These are phyloP conservation scores for Penicillium silybi DNA, from an alignment of 495 filamentous ascomycete species.

Conservation along the genomic window DNA sequence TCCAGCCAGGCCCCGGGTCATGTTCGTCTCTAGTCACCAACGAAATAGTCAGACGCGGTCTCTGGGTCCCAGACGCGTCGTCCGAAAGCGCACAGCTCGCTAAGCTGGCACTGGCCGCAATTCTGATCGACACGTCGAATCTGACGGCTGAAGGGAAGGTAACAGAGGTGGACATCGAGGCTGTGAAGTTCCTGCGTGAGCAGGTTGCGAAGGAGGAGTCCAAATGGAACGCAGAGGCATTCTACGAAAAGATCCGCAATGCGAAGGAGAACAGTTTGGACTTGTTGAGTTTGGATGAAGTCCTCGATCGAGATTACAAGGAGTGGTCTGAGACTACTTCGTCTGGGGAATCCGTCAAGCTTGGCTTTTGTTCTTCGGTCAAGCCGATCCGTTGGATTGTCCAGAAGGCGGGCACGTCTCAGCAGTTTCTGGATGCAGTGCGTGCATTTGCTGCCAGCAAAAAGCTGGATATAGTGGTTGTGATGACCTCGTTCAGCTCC, in stretches of 20 bases:
- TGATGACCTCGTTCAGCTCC: conserved; percentile 71
- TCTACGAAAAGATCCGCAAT: conserved; percentile 58
- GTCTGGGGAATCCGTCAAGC: conserved; percentile 30
- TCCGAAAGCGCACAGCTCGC: conserved; percentile 56
- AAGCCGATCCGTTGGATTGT: conserved; percentile 62
- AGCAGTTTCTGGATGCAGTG: conserved; percentile 47
- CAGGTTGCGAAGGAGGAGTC: conserved; percentile 35
- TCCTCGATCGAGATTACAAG: conserved; percentile 91
- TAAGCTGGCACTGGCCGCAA: conserved; percentile 70
- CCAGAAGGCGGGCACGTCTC: conserved; percentile 43
- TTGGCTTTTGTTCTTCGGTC: conserved; percentile 76
- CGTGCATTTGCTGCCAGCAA: conserved; percentile 53
- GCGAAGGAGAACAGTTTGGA: conserved; percentile 72
- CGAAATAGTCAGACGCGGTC: conserved; percentile 44
- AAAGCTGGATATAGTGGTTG: conserved; percentile 58
- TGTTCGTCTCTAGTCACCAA: conserved; percentile 75
- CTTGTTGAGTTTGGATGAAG: conserved; percentile 62
- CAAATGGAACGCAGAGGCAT: conserved; percentile 46
- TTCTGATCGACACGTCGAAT: conserved; percentile 83
- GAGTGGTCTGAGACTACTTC: conserved; percentile 61
- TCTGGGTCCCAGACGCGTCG: conserved; percentile 44
- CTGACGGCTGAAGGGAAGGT: conserved; percentile 67
- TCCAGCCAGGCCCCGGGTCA: conserved; percentile 66
- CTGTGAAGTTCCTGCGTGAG: conserved; percentile 60
- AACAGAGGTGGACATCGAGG: conserved; percentile 62